A percentile compares a stretch with the other conserved stretches of the same genome.
phyloP scores from a whole-genome alignment of 179 eudicot genomes.

The Corrigiola litoralis region DNA sequence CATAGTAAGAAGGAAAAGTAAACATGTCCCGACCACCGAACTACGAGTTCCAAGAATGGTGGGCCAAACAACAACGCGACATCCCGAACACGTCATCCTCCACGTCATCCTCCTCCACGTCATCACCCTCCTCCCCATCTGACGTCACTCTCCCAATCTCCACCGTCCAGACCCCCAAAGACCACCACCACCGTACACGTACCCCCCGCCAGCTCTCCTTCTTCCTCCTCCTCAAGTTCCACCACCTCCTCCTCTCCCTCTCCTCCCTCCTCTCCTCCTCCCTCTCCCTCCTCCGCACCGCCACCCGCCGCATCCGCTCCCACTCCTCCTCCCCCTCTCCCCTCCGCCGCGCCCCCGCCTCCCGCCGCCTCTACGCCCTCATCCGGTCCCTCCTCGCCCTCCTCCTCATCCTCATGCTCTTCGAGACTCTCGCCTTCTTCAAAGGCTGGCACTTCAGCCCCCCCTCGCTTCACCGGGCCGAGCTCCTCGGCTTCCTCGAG shows the following conservation, averaged over 20 bases:
- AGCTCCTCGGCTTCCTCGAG: conserved; percentile 54
- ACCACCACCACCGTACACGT: conserved; percentile 44
- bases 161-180: conserved; percentile 16
- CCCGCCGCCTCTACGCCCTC: conserved; percentile 40
- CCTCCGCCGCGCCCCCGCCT: conserved; percentile 1
- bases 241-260: conserved; percentile 43
- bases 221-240: conserved; percentile 46
- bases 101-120: not conserved
- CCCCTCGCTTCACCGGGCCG: conserved; percentile 46
- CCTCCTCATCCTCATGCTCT: conserved; percentile 36
- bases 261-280: conserved; percentile 32
- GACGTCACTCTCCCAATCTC: conserved; percentile 14
- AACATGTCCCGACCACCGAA: conserved; percentile 84
- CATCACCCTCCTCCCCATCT: conserved; percentile 5
- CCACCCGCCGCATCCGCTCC: conserved; percentile 44
- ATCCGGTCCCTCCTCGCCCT: conserved; percentile 44
- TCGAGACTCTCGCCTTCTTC: conserved; percentile 67
- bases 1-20: too few relatives aligned
- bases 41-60: conserved; percentile 89
- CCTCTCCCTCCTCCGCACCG: conserved; percentile 43
- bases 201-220: conserved; percentile 59
- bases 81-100: conserved; percentile 5
- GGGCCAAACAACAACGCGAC: conserved; percentile 67
- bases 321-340: conserved; percentile 9
- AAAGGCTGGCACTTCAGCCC: conserved; percentile 92